phyloP scores from a whole-genome alignment of 176 grass and related monocot genomes.

The Areca catechu region DNA sequence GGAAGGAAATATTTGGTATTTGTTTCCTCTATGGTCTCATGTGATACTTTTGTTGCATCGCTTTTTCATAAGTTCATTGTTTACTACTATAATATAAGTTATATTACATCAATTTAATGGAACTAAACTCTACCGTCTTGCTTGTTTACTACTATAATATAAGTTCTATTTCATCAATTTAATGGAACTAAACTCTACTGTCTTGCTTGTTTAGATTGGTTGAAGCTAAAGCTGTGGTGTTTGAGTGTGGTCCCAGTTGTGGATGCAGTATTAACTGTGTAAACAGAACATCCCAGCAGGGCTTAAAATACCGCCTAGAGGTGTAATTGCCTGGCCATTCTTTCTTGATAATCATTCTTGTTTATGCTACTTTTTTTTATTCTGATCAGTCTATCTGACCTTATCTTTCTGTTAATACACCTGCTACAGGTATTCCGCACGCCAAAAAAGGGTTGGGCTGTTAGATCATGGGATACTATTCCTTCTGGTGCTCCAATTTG shows the following conservation, averaged over 20 bases:
- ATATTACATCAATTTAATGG: too few species aligned
- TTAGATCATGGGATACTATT: slow-evolving; percentile 82
- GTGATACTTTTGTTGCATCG: too few species aligned
- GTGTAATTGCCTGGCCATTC: slow-evolving; percentile 20
- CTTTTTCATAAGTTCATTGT: too few species aligned
- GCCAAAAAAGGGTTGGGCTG: slow-evolving; percentile 78
- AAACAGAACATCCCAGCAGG: slow-evolving; percentile 84
- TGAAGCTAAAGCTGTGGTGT: slow-evolving; percentile 82
- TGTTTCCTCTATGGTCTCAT: too few species aligned
- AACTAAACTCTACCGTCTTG: background rate
- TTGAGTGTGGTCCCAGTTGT: slow-evolving; percentile 79
- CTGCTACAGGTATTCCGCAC: slow-evolving; percentile 64
- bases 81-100: background rate
- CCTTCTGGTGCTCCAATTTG: slow-evolving; percentile 84
- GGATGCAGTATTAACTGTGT: slow-evolving; percentile 52
- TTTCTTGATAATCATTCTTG: background rate
- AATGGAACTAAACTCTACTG: background rate
- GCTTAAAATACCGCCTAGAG: slow-evolving; percentile 70
- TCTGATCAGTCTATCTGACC: background rate
- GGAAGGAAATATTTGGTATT: too few species aligned
- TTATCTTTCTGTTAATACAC: slow-evolving; percentile 4
- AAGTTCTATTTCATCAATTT: background rate
- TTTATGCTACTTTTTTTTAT: background rate
- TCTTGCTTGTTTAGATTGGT: slow-evolving; percentile 38
- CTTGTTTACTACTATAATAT: background rate